These are phyloP conservation scores for Exophiala phaeomuriformis DNA, from an alignment of 2,329 filamentous ascomycete genomes.

Conservation along the genomic window DNA sequence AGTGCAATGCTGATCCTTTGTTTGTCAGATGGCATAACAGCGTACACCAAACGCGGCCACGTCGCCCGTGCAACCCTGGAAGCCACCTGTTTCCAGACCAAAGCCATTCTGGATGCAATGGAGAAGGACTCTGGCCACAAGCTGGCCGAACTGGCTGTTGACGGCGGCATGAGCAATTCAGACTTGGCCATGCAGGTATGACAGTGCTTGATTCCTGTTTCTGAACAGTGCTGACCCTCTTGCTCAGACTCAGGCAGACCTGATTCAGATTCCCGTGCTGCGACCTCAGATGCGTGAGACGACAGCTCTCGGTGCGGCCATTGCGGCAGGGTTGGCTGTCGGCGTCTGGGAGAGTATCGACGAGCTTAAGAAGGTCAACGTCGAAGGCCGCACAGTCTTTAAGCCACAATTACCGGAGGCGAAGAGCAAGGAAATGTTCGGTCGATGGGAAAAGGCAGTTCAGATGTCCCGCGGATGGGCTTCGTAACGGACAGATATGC, in stretches of 20 bases:
- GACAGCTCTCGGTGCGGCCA: conserved; percentile 78
- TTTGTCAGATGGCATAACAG: conserved; percentile 56
- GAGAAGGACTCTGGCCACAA: conserved; percentile 72
- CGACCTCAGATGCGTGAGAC: conserved; percentile 84
- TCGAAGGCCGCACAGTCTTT: conserved; percentile 62
- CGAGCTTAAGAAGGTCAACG: conserved; percentile 67
- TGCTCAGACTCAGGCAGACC: conserved; percentile 65
- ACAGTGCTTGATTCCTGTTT: neutral
- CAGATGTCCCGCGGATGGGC: conserved; percentile 53
- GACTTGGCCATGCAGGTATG: conserved; percentile 37
- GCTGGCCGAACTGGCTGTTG: conserved; percentile 69
- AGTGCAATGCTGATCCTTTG: too few species aligned
- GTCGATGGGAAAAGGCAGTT: conserved; percentile 67
- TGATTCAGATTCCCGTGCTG: conserved; percentile 75
- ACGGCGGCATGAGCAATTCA: conserved; percentile 83
- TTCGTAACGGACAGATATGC: conserved; percentile 30
- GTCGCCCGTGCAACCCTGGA: conserved; percentile 85
- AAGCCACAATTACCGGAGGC: conserved; percentile 44
- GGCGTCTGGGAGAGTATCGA: conserved; percentile 69
- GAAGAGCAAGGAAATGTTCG: conserved; percentile 55
- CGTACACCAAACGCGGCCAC: conserved; percentile 76
- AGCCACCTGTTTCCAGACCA: conserved; percentile 86
- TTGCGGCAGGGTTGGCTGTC: conserved; percentile 81
- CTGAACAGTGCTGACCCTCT: neutral
- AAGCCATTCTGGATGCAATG: conserved; percentile 88